Evolutionary conservation across 139 green algal genomes (phyloP), one percentile per base, ranked within the genome.

Genomic region (Marvania coccoides): DNA sequence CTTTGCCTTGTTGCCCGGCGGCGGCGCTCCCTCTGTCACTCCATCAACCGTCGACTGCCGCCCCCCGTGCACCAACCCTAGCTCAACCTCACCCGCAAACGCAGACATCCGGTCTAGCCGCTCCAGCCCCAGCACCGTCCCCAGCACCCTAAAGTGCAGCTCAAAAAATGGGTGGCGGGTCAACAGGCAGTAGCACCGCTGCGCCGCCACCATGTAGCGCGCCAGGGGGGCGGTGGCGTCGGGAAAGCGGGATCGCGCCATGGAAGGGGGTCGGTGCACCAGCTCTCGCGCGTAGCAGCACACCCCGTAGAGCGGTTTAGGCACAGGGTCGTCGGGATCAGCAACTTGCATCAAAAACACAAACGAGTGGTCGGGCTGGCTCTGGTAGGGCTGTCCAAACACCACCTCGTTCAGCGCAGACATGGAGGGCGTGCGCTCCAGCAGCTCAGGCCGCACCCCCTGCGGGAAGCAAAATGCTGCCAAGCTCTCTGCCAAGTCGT

Each of bases 141-240:
- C 66, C 62, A 95, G 79, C n/a, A 95, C 88, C 76, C 91, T 80
- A 65, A 95, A 91, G 78, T 95, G 90, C 46, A 95, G 81, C 5
- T 72, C 69, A 70, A 96, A 96, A 71, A 96, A 95, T 37, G 90
- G 90, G 72, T 90, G 83, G 61, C 84, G 76, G 1, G 75, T 87
- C 24, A 96, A 75, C 38, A 96, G 70, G 83, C 87, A 95, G 73
- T 96, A 96, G 72, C 89, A 95, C 40, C 90, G 83, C 2, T 85
- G 87, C 3, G 90, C 88, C 0, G 83, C 55, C 23, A 93, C 83
- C 36, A 95, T 66, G 70, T 87, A 90, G 24, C 73, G 67, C 13
- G 46, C 57, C 56, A 87, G 85, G 30, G 84, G 81, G 30, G 69
- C 76, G 29, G 65, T 68, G 62, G 58, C 76, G 61, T 35, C 14